These are phyloP conservation scores for Nissolia schottii DNA, from an alignment of 306 rosid genomes.

Conservation along the genomic window DNA sequence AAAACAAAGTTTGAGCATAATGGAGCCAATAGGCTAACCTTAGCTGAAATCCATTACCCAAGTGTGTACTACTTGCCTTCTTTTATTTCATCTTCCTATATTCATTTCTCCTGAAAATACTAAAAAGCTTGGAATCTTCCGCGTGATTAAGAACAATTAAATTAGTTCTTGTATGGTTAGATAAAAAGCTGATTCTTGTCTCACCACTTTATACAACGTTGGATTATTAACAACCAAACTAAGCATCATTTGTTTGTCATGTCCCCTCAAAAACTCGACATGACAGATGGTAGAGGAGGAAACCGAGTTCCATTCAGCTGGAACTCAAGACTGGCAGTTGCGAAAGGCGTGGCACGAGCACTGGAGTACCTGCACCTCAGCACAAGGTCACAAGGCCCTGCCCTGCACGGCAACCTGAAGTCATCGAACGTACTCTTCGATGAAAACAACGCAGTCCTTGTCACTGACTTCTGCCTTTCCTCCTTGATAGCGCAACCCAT, in stretches of 20 bases:
- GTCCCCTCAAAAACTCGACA: neutral
- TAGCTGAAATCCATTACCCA: neutral
- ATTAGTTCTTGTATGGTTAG: neutral
- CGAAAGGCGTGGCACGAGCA: slow-evolving; percentile 63
- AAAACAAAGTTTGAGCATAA: neutral
- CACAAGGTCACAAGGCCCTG: slow-evolving; percentile 23
- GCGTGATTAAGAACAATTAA: neutral
- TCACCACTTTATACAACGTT: neutral
- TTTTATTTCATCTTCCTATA: neutral
- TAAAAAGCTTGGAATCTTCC: neutral
- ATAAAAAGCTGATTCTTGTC: neutral
- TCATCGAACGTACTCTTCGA: slow-evolving; percentile 63
- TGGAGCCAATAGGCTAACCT: neutral
- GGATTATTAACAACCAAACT: neutral
- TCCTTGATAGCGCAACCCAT: slow-evolving; percentile 65
- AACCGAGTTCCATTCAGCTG: slow-evolving; percentile 55
- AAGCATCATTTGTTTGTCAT: neutral
- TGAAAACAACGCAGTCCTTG: slow-evolving; percentile 44
- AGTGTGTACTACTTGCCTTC: neutral
- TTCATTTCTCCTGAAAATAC: neutral
- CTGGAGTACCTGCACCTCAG: slow-evolving; percentile 66
- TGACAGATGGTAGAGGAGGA: slow-evolving; percentile 38
- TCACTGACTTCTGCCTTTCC: slow-evolving; percentile 62
- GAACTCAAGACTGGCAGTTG: slow-evolving; percentile 57
- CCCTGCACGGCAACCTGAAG: slow-evolving; percentile 78